Evolutionary conservation across 2,329 filamentous ascomycete genomes (phyloP).

Genomic region (Coniochaeta sp.): DNA sequence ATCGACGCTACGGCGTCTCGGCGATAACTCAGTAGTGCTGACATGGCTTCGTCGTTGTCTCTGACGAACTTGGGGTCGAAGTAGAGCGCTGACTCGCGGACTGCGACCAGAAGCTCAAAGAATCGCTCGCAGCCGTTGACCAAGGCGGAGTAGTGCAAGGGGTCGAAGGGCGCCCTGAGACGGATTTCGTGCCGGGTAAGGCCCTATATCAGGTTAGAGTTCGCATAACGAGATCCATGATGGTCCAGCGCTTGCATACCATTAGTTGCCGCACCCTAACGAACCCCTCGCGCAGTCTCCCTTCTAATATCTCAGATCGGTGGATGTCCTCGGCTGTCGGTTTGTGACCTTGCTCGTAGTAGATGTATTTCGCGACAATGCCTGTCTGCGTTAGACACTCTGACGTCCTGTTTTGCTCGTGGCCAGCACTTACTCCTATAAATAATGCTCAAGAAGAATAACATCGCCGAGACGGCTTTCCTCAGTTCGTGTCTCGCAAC

Average conservation of each 20-base stretch:
- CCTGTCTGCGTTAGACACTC: slow-evolving; percentile 19
- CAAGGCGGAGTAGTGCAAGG: slow-evolving; percentile 46
- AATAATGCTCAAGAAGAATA: slow-evolving; percentile 49
- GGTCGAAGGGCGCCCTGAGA: slow-evolving; percentile 48
- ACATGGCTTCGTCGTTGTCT: slow-evolving; percentile 39
- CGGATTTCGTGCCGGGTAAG: slow-evolving; percentile 53
- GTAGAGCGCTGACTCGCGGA: slow-evolving; percentile 50
- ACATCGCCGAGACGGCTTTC: slow-evolving; percentile 45
- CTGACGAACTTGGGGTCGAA: slow-evolving; percentile 46
- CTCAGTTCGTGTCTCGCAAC: slow-evolving; percentile 51
- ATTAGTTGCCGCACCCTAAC: slow-evolving; percentile 49
- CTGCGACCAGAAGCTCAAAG: slow-evolving; percentile 50
- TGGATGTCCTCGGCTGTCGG: slow-evolving; percentile 43
- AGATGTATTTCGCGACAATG: slow-evolving; percentile 49
- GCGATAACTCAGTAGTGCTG: slow-evolving; percentile 39
- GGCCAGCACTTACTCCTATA: slow-evolving; percentile 36
- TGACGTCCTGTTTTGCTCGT: background rate
- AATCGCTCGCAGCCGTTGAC: slow-evolving; percentile 49
- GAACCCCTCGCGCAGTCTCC: slow-evolving; percentile 51
- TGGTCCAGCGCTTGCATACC: slow-evolving; percentile 18
- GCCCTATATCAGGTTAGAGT: slow-evolving; percentile 18
- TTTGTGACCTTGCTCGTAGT: slow-evolving; percentile 45
- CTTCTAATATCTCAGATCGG: slow-evolving; percentile 50
- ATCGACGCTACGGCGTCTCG: slow-evolving; percentile 51
- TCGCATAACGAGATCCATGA: background rate